Evolutionary conservation across 2,329 filamentous ascomycete genomes (phyloP), one percentile per base, ranked within the genome.

Genomic region (Fusarium illudens): DNA sequence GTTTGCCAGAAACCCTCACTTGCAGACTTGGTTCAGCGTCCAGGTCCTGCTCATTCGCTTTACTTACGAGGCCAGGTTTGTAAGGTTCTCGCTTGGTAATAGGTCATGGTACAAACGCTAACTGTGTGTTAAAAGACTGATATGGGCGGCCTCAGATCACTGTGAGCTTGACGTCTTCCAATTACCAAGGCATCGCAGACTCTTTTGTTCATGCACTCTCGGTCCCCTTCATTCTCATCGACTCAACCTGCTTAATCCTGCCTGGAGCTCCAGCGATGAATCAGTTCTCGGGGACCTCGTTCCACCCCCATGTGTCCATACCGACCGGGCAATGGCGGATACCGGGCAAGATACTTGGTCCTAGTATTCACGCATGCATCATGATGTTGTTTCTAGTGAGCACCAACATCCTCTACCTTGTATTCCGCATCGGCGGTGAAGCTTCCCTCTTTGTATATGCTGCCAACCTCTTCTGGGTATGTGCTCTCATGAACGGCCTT

Each of bases 331-430:
- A 48, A 17, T 68, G 67, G 61, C 53, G 33, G 12, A 52, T 71
- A 13, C 62, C 64, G 6, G 22, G 30, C n/a, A 50, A 32, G 13
- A 54, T 70, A 34, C 42, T 64, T 17, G 61, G 46, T 6, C 48
- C 57, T 2, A 50, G 48, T 12, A 11, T 65, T 15, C 49, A 29
- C 13, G 54, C 52, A 2, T 51, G 53, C 11, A 10, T 54, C 8
- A 49, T 32, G 20, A 50, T 72, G 36, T 29, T 67, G 17, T n/a
- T 62, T 20, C 20, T 72, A 46, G 39, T 60, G 13, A 56, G 56
- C 13, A 33, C 58, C 19, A 69, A 52, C 32, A 32, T 50, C 4
- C 17, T 67, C 17, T 69, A 70, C 17, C 29, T 58, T 6, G 30
- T 51, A 12, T 49, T 52, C 12, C 11, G 29, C 17, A 60, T 71